Base-by-base conservation (phyloP, 805 yeast genomes). In the Pichia cabralensis region DNA sequence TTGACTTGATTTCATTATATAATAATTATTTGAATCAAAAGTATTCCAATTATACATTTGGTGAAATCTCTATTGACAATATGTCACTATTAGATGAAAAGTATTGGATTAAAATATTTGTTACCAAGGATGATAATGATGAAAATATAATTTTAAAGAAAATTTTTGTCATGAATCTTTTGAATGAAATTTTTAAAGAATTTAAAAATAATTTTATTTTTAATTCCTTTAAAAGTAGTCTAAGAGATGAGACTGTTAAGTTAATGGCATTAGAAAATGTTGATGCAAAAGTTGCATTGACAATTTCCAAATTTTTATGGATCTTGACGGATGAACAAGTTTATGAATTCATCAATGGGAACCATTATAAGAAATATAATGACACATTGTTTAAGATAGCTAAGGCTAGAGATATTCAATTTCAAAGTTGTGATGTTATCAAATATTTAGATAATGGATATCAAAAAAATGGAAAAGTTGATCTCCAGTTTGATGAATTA, bases 1-100 rank as follows among this genome's bases (percentile, higher is more conserved):
- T 67, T 21, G 58, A 52, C 3, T 40, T 71, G 2, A 38, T 69
- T n/a, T 56, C 70, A 1, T 65, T 64, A 34, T 41, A 69, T 34
- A 76, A 76, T 0, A 63, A 65, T 33, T 69, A 60, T 41, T 29
- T 51, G 8, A 30, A 49, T 11, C 58, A 56, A 21, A 49, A 33
- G 20, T 26, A 34, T 8, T 22, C 32, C 8, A 13, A 15, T 2
- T n/a, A 22, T 2, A 4, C 18, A 4, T 23, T 29, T 10, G 28
- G 20, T 9, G 41, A 39, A 3, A 25, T 26, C 1, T 25, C 42
- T 2, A 19, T 27, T n/a, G 31, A 40, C 16, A 30, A 32, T 17
- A 26, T 49, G 14, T 24, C 37, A n/a, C 22, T 54, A 6, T 35
- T 48, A n/a, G 34, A 30, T 4, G 12, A 19, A 3, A 56, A 53